A percentile compares a stretch with the other conserved stretches of the same genome.
Conservation (phyloP, 805 yeast genomes). For the Barnettozyma sucrosica region DNA sequence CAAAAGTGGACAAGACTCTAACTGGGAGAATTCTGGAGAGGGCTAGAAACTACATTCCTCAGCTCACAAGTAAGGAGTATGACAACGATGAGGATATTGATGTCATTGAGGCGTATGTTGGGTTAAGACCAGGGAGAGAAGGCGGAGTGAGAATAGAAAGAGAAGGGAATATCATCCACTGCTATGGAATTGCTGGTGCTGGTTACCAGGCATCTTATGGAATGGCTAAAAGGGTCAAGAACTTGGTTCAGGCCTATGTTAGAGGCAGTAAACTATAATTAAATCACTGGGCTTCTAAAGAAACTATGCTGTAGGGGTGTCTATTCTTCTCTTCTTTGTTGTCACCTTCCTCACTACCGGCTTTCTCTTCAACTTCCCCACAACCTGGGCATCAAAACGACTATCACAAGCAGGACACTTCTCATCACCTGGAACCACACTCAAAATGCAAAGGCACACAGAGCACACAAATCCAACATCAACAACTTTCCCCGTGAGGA, state of each 20-base stretch:
- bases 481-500: slow-evolving; percentile 81
- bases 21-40: slow-evolving; percentile 37
- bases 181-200: slow-evolving; percentile 70
- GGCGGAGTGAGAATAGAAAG: slow-evolving; percentile 53
- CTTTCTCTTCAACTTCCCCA: slow-evolving; percentile 50
- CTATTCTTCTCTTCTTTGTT: slow-evolving; percentile 31
- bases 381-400: slow-evolving; percentile 58
- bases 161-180: slow-evolving; percentile 44
- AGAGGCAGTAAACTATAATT: slow-evolving; percentile 20
- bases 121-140: slow-evolving; percentile 59
- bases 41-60: slow-evolving; percentile 25
- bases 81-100: slow-evolving; percentile 36
- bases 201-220: slow-evolving; percentile 76
- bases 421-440: slow-evolving; percentile 58
- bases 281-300: not conserved
- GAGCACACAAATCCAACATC: slow-evolving; percentile 94
- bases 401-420: slow-evolving; percentile 87
- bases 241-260: slow-evolving; percentile 28
- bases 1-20: slow-evolving; percentile 36
- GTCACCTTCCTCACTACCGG: slow-evolving; percentile 46
- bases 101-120: slow-evolving; percentile 48
- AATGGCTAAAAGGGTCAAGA: slow-evolving; percentile 43
- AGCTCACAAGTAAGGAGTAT: slow-evolving; percentile 28
- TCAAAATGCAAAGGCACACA: slow-evolving; percentile 80
- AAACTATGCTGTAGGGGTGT: not conserved